Percentiles rank a stretch among this genome's conserved stretches.
Conservation (phyloP, 2,329 filamentous ascomycete species). For the Aspergillus tanneri region DNA sequence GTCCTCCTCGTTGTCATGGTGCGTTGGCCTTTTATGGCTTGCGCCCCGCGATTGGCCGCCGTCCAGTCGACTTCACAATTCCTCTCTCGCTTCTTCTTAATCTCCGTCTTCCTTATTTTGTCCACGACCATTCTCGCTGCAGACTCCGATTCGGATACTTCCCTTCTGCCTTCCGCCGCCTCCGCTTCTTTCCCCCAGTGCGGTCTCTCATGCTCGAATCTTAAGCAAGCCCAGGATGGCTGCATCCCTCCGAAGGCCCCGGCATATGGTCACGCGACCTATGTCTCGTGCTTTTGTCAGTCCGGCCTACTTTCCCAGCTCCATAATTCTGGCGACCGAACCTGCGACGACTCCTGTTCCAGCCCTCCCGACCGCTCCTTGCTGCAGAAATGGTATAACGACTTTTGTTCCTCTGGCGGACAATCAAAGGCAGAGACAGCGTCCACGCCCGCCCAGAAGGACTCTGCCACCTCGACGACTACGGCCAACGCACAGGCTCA, state of each 20-base stretch:
- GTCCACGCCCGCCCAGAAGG: slow-evolving; percentile 22
- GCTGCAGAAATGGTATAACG: slow-evolving; percentile 69
- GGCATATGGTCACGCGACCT: slow-evolving; percentile 52
- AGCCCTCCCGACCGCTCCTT: slow-evolving; percentile 53
- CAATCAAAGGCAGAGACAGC: slow-evolving; percentile 34
- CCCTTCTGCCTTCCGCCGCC: slow-evolving; percentile 38
- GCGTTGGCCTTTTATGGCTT: slow-evolving; percentile 13
- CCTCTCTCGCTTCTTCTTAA: slow-evolving; percentile 11
- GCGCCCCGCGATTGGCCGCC: not conserved
- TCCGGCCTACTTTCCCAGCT: slow-evolving; percentile 60
- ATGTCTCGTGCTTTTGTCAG: slow-evolving; percentile 72
- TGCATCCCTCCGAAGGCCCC: slow-evolving; percentile 63
- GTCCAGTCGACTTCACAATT: slow-evolving; percentile 4
- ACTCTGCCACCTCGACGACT: slow-evolving; percentile 1
- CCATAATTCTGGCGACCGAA: slow-evolving; percentile 54
- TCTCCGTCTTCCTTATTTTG: slow-evolving; percentile 21
- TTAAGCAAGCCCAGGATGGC: slow-evolving; percentile 68
- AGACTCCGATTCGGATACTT: slow-evolving; percentile 24
- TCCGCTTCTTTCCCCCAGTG: slow-evolving; percentile 60
- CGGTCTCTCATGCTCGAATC: slow-evolving; percentile 57
- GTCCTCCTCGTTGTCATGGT: slow-evolving; percentile 14
- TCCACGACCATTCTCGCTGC: slow-evolving; percentile 22
- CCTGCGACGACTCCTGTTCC: slow-evolving; percentile 63
- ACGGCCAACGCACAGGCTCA: slow-evolving; percentile 21
- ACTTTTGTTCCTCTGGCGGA: slow-evolving; percentile 59